Evolutionary conservation across 257 asterid genomes (phyloP).

Genomic region (Solanum lycopersicoides): DNA sequence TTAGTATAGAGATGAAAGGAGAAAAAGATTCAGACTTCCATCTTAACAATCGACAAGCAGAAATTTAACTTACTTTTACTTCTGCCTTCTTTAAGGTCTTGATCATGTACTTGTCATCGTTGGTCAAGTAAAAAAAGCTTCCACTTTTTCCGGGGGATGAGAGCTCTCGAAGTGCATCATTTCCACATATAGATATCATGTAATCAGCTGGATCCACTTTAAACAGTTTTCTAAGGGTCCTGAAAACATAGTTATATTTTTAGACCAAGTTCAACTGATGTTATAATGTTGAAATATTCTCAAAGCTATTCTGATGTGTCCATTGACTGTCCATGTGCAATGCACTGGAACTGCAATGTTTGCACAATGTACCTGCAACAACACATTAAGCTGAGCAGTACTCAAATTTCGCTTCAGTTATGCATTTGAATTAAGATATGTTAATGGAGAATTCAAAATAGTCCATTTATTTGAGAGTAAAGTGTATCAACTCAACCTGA

Average conservation of each 20-base stretch:
- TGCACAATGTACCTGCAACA: not conserved
- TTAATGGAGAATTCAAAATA: not conserved
- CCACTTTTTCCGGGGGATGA: slow-evolving; percentile 99
- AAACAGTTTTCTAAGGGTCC: slow-evolving; percentile 74
- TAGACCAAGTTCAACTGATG: not conserved
- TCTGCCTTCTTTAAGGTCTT: slow-evolving; percentile 91
- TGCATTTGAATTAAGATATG: not conserved
- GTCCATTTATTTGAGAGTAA: not conserved
- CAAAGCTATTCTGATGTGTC: not conserved
- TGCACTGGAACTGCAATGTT: not conserved
- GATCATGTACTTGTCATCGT: slow-evolving; percentile 88
- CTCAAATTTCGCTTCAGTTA: not conserved
- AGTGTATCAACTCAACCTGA: slow-evolving; percentile 49
- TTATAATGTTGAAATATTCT: not conserved
- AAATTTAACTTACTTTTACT: slow-evolving; percentile 67
- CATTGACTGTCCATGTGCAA: not conserved
- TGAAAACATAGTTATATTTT: slow-evolving; percentile 16
- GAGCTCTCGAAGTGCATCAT: slow-evolving; percentile 90
- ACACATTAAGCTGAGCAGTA: not conserved
- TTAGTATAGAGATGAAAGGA: not conserved
- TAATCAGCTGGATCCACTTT: slow-evolving; percentile 95
- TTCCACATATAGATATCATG: slow-evolving; percentile 92
- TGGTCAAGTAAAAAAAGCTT: slow-evolving; percentile 85
- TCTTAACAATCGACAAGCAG: not conserved
- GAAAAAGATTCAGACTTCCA: not conserved